Evolutionary conservation across 345 rosid species (phyloP).

Genomic region (Moricandia moricandioides): DNA sequence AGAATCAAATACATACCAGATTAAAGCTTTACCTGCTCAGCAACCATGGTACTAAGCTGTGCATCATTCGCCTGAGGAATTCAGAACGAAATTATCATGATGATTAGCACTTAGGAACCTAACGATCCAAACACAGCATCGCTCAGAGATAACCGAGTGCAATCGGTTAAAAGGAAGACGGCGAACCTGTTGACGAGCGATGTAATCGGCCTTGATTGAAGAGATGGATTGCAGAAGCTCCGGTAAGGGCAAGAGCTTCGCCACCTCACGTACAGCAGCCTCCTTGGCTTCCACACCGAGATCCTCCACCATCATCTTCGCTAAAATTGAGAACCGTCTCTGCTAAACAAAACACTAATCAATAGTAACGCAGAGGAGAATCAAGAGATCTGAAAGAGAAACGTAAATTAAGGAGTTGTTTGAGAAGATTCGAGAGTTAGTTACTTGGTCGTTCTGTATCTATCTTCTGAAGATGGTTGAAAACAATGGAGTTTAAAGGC

Average conservation of each 20-base stretch:
- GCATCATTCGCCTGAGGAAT: constrained; percentile 83
- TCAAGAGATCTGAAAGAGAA: constrained; percentile 26
- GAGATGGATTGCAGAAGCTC: constrained; percentile 82
- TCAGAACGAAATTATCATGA: neutral
- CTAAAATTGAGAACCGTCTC: constrained; percentile 16
- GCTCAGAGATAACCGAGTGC: neutral
- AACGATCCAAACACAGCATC: constrained; percentile 3
- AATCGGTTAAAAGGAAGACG: neutral
- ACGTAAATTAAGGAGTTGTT: constrained; percentile 10
- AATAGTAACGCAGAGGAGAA: neutral
- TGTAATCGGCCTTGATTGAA: constrained; percentile 90
- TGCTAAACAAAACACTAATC: neutral
- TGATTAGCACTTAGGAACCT: neutral
- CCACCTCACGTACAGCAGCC: constrained; percentile 96
- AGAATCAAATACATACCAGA: neutral
- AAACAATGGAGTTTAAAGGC: too few species aligned
- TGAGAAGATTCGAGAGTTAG: constrained; percentile 10
- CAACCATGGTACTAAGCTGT: constrained; percentile 98
- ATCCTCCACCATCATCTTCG: constrained; percentile 73
- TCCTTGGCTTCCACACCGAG: constrained; percentile 98
- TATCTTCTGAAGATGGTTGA: neutral
- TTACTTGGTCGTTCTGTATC: neutral
- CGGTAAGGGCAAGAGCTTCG: constrained; percentile 87
- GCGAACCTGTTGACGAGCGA: constrained; percentile 87
- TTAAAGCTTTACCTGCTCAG: constrained; percentile 67